These are phyloP conservation scores for Leishmania arabica DNA, from an alignment of 208 protist genomes.

Conservation along the genomic window DNA sequence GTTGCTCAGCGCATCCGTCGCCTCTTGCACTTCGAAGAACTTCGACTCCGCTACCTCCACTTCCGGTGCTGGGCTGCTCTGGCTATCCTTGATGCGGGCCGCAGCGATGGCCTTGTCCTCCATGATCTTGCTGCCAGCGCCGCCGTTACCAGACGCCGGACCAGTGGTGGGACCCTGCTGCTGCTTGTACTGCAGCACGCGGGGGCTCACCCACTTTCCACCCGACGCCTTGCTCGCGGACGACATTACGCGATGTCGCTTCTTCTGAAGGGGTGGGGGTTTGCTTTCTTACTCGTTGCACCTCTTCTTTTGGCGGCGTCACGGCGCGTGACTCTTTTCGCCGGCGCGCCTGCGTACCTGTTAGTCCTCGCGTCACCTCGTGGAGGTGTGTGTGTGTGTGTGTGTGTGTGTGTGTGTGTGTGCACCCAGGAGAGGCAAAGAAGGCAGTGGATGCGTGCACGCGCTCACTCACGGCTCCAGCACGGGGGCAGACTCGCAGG, in stretches of 20 bases:
- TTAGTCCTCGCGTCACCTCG: background rate
- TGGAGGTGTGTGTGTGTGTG: background rate
- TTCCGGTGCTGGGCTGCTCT: slow-evolving; percentile 28
- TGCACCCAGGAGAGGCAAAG: background rate
- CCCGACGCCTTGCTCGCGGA: slow-evolving; percentile 11
- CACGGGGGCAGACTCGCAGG: background rate
- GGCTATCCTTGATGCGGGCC: slow-evolving; percentile 37
- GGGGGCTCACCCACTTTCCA: slow-evolving; percentile 37
- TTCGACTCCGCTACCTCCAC: slow-evolving; percentile 49
- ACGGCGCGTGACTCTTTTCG: background rate
- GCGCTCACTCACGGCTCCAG: background rate
- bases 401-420: background rate
- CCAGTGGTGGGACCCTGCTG: slow-evolving; percentile 31
- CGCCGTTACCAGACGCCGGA: slow-evolving; percentile 16
- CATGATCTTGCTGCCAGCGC: slow-evolving; percentile 43
- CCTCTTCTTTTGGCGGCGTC: background rate
- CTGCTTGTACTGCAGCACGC: slow-evolving; percentile 42
- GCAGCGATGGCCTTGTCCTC: slow-evolving; percentile 59
- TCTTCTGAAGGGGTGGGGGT: too few species aligned
- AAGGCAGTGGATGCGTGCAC: background rate
- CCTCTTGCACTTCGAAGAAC: slow-evolving; percentile 79
- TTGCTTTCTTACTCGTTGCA: background rate
- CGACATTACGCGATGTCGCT: slow-evolving; percentile 9
- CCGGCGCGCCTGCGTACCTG: background rate
- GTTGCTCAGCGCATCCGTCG: slow-evolving; percentile 86